Evolutionary conservation across 2,329 filamentous ascomycete genomes (phyloP).

Genomic region (Emergomyces africanus): DNA sequence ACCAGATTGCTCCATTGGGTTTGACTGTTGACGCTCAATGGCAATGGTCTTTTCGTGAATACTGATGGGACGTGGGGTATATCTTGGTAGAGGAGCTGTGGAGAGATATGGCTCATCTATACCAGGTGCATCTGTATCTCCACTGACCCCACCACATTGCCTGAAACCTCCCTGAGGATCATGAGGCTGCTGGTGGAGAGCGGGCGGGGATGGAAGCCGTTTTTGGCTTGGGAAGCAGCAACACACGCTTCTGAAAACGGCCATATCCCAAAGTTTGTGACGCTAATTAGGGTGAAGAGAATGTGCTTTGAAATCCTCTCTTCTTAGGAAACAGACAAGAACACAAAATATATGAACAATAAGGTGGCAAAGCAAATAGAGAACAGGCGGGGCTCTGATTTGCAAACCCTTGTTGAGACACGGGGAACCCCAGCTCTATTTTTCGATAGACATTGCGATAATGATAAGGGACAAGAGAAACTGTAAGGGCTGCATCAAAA

Average conservation of each 20-base stretch:
- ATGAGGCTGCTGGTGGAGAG: background rate
- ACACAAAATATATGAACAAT: background rate
- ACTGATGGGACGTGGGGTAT: constrained; percentile 28
- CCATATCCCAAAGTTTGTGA: constrained; percentile 9
- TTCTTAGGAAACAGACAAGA: background rate
- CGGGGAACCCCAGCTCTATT: background rate
- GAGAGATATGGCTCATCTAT: constrained; percentile 20
- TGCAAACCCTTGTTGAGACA: background rate
- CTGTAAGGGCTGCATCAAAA: background rate
- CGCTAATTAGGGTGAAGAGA: background rate
- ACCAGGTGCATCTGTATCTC: constrained; percentile 5
- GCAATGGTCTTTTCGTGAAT: constrained; percentile 28
- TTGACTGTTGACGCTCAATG: constrained; percentile 7
- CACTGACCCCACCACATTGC: constrained; percentile 9
- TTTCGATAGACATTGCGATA: background rate
- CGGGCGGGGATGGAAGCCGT: constrained; percentile 2
- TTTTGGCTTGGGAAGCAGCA: constrained; percentile 13
- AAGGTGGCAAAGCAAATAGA: background rate
- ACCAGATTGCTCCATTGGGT: constrained; percentile 12
- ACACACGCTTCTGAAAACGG: constrained; percentile 15
- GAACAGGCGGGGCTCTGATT: background rate
- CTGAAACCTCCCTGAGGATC: constrained; percentile 1
- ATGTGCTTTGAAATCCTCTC: background rate
- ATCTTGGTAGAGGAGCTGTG: constrained; percentile 26
- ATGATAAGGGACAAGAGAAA: background rate